Evolutionary conservation across 768 basidiomycete genomes (phyloP), one percentile per base, ranked within the genome.

Genomic region (Plicaturopsis crispa): DNA sequence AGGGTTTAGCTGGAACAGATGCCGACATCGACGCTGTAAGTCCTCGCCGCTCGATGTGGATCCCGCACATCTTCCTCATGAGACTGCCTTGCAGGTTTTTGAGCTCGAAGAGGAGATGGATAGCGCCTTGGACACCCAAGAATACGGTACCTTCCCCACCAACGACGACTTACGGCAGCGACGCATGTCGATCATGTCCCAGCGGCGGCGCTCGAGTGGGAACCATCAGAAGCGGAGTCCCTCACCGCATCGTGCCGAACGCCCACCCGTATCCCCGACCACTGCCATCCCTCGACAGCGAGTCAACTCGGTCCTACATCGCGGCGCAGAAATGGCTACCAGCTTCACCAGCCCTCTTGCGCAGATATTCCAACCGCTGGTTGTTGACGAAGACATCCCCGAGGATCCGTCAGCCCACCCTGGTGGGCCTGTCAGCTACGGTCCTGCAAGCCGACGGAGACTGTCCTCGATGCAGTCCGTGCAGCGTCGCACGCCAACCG

Each of bases 11-110:
- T n/a, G 85, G 88, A 2, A 68, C 75, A 2, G 78, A 69, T 41
- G 66, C 72, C 3, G 83, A 87, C 49, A 90, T 92, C 40, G 80
- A 83, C 47, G 73, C 77, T 5, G 86, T 88, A 52, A 14, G 76
- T 49, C 20, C 52, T 8, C 26, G 31, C 21, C 19, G 35, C 21
- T 28, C 19, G 17, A 14, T 13, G 11, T 37, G 28, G 31, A n/a
- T n/a, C 21, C 17, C 23, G 24, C 21, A 19, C 14, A 12, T 35
- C 10, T 3, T 18, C 2, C 17, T 22, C 10, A 33, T 38, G 21
- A 38, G 8, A 6, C 17, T 24, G 8, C 18, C 30, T 13, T 10
- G 31, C 39, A 87, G 80, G 76, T 91, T 14, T 91, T 91, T 48
- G 84, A 89, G 45, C 67, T 90, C 8, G 81, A 81, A 50, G 81